Evolutionary conservation across 164 flowering plant genomes (phyloP).

Genomic region (Liquidambar formosana): DNA sequence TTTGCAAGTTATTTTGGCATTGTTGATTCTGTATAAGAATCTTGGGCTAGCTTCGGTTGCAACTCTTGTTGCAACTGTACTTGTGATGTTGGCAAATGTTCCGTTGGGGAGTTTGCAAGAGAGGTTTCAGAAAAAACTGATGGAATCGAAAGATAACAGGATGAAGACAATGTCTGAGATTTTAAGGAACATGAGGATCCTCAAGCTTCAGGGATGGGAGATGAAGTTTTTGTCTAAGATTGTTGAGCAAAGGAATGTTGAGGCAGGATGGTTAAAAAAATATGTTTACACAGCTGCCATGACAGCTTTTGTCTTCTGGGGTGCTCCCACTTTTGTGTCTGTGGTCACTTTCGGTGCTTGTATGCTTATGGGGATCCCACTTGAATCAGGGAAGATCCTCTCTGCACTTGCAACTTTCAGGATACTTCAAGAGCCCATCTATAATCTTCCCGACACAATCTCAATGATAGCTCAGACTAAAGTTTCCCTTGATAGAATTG

Average conservation of each 20-base stretch:
- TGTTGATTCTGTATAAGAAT: slow-evolving; percentile 58
- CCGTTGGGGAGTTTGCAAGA: slow-evolving; percentile 57
- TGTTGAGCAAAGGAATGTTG: slow-evolving; percentile 45
- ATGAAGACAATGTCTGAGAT: slow-evolving; percentile 82
- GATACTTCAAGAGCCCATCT: slow-evolving; percentile 69
- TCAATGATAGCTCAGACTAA: no score
- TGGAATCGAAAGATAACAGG: slow-evolving; percentile 71
- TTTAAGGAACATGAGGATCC: slow-evolving; percentile 86
- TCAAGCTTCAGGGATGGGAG: slow-evolving; percentile 86
- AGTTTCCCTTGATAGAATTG: no score
- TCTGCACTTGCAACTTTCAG: slow-evolving; percentile 81
- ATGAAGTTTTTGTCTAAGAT: slow-evolving; percentile 66
- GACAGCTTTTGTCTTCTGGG: slow-evolving; percentile 50
- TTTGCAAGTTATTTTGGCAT: slow-evolving; percentile 56
- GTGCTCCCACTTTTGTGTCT: no score
- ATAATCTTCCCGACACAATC: slow-evolving; percentile 59
- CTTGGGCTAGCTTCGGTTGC: slow-evolving; percentile 71
- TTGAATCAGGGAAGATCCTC: no score
- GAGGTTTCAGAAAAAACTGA: slow-evolving; percentile 52
- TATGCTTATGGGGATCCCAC: no score
- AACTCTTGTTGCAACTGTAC: slow-evolving; percentile 46
- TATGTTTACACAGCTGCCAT: slow-evolving; percentile 45
- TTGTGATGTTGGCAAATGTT: slow-evolving; percentile 56
- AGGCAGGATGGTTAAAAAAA: no score
- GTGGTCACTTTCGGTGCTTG: no score